Conservation (phyloP, 73 alveolate genomes). For the Paramecium sexaurelia region DNA sequence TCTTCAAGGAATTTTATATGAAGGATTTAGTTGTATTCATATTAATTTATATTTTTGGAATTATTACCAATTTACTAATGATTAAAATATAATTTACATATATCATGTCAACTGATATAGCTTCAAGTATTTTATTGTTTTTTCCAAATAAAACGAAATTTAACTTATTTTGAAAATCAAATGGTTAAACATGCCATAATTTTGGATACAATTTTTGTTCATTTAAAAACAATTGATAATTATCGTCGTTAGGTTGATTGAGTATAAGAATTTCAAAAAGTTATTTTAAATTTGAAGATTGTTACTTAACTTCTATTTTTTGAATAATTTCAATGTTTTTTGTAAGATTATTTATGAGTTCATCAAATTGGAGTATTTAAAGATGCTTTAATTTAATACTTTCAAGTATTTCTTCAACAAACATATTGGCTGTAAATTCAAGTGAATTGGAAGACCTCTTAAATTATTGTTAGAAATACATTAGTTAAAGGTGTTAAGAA, state of each 20-base stretch:
- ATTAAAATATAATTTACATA: neutral
- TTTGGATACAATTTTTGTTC: neutral
- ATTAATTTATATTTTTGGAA: neutral
- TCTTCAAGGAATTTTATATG: neutral
- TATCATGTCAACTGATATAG: neutral
- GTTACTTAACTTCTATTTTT: neutral
- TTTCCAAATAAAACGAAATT: neutral
- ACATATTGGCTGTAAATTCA: conserved; percentile 1
- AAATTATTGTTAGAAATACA: neutral
- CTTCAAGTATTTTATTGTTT: neutral
- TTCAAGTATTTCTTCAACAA: conserved; percentile 32
- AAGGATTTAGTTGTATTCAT: neutral
- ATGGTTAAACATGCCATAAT: neutral
- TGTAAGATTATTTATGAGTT: neutral
- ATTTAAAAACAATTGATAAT: neutral
- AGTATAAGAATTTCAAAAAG: neutral
- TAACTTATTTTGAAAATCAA: neutral
- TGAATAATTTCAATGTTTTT: neutral
- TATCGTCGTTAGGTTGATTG: neutral
- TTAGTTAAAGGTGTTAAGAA: conserved; percentile 13
- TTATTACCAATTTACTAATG: neutral
- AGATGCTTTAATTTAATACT: neutral
- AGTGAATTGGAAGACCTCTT: neutral
- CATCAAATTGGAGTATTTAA: neutral
- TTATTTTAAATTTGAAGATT: neutral